A percentile compares a stretch with the other conserved stretches of the same genome.
phyloP scores from a whole-genome alignment of 371 early-diverging fungal genomes.

The Syncephalastrum sp. region DNA sequence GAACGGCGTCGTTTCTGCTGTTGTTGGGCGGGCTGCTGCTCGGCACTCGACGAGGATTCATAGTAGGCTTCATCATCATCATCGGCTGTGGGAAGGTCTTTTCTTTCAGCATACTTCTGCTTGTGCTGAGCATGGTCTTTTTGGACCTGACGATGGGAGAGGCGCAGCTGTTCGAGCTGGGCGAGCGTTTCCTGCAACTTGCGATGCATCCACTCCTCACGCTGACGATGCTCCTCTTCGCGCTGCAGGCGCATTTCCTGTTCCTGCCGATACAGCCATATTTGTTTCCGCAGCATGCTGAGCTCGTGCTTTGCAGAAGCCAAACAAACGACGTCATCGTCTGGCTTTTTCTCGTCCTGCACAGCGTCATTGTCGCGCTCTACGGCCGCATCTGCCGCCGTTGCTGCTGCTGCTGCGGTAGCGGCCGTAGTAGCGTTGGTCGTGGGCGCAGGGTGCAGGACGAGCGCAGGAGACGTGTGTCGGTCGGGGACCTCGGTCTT shows the following conservation, averaged over 20 bases:
- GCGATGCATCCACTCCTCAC: constrained; percentile 9
- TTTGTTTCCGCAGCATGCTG: constrained; percentile 5
- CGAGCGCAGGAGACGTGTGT: neutral
- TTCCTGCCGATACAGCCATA: constrained; percentile 5
- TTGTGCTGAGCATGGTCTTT: too few relatives aligned
- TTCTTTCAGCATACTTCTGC: too few relatives aligned
- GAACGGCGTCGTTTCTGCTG: too few relatives aligned
- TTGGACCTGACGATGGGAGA: neutral
- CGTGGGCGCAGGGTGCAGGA: neutral
- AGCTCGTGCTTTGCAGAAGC: neutral
- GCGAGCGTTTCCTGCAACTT: constrained; percentile 11
- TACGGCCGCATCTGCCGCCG: neutral
- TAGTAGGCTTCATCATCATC: too few relatives aligned
- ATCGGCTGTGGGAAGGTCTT: too few relatives aligned
- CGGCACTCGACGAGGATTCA: too few relatives aligned
- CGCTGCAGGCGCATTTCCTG: constrained; percentile 6
- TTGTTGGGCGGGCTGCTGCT: too few relatives aligned
- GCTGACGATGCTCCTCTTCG: constrained; percentile 6
- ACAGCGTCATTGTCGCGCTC: too few relatives aligned
- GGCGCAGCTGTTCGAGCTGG: constrained; percentile 7
- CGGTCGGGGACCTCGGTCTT: neutral
- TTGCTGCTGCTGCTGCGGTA: neutral
- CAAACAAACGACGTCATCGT: too few relatives aligned
- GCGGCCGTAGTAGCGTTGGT: neutral
- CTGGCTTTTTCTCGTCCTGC: too few relatives aligned